Percentiles rank a stretch among this genome's conserved stretches.
phyloP scores from a whole-genome alignment of 345 rosid genomes.

The Eucalyptus sp. region DNA sequence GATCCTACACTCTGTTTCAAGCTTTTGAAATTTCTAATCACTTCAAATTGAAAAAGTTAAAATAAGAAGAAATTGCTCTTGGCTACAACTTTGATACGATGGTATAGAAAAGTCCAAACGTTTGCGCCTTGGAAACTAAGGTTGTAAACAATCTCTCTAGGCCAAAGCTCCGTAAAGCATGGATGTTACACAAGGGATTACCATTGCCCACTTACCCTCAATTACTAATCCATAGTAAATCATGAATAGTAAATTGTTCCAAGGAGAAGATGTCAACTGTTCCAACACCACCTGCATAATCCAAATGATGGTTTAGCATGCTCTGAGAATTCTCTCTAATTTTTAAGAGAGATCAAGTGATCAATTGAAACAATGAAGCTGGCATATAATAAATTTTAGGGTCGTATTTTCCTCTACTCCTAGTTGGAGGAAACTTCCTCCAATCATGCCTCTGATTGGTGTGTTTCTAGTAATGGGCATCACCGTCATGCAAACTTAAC shows the following conservation, averaged over 20 bases:
- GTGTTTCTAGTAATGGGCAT: background rate
- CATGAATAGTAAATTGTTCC: constrained; percentile 85
- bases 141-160: background rate
- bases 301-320: background rate
- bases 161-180: background rate
- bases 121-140: background rate
- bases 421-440: background rate
- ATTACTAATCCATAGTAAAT: constrained; percentile 60
- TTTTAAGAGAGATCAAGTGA: background rate
- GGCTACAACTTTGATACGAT: background rate
- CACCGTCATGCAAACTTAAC: background rate
- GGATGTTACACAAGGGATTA: background rate
- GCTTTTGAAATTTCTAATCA: background rate
- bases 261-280: constrained; percentile 79
- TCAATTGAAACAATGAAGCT: background rate
- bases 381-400: background rate
- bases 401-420: background rate
- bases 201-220: constrained; percentile 36
- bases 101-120: background rate
- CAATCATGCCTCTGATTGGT: background rate
- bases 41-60: background rate
- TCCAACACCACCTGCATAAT: constrained; percentile 53
- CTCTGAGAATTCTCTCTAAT: background rate
- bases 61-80: background rate
- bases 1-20: background rate